Evolutionary conservation across 768 basidiomycete genomes (phyloP).

Genomic region (Peribolospora baueri): DNA sequence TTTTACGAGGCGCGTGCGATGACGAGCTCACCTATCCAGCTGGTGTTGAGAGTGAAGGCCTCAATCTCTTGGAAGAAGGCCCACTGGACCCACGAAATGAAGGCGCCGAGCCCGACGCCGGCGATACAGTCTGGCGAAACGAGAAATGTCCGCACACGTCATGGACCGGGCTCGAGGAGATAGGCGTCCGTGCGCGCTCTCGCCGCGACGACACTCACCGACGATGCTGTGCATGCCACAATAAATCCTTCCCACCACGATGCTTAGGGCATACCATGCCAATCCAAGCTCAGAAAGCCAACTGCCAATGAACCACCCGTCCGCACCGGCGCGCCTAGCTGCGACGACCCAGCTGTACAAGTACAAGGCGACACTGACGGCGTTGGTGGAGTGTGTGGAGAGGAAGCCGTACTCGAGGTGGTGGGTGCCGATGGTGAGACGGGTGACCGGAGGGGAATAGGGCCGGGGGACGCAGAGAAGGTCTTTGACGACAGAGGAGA

Average conservation of each 20-base stretch:
- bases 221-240: conserved; percentile 65
- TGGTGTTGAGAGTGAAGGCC: neutral
- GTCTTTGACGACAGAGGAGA: conserved; percentile 63
- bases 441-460: conserved; percentile 68
- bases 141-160: conserved; percentile 3
- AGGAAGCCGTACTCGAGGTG: conserved; percentile 68
- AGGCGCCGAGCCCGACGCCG: conserved; percentile 10
- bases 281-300: conserved; percentile 16
- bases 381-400: conserved; percentile 81
- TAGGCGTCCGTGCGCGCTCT: no score
- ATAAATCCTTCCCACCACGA: conserved; percentile 58
- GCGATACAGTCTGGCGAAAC: conserved; percentile 7
- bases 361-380: conserved; percentile 67
- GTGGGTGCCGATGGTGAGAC: conserved; percentile 19
- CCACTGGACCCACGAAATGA: conserved; percentile 7
- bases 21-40: neutral
- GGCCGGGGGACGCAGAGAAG: conserved; percentile 73
- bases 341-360: conserved; percentile 21
- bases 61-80: neutral
- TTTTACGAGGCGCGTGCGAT: neutral
- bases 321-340: neutral
- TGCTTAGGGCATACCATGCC: conserved; percentile 36
- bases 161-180: neutral
- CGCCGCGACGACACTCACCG: neutral
- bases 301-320: no score